A percentile compares a stretch with the other conserved stretches of the same genome.
phyloP scores from a whole-genome alignment of 2,329 filamentous ascomycete species.

The Penicillium sp. region DNA sequence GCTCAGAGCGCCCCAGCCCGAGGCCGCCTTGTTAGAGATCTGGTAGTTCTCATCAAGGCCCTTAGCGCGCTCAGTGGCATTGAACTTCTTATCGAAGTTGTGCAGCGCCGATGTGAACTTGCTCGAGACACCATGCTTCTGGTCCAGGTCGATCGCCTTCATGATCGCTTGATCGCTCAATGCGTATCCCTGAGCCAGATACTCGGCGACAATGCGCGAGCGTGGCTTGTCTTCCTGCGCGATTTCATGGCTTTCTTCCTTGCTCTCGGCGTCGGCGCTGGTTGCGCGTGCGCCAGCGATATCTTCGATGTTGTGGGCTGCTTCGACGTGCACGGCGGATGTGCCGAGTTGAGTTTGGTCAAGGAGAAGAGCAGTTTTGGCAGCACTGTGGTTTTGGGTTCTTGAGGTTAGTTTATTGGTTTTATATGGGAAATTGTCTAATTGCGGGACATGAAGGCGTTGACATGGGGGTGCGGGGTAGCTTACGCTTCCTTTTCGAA shows the following conservation, averaged over 20 bases:
- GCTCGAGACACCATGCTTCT: conserved; percentile 79
- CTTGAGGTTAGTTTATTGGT: background rate
- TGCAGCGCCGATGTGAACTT: conserved; percentile 76
- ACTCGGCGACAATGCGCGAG: conserved; percentile 89
- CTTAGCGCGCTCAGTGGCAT: conserved; percentile 82
- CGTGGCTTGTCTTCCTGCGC: conserved; percentile 96
- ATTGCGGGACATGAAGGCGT: conserved; percentile 7
- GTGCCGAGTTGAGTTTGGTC: conserved; percentile 92
- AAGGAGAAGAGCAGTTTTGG: conserved; percentile 93
- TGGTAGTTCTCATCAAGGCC: conserved; percentile 82
- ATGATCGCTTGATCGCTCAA: conserved; percentile 76
- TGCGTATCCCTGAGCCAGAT: conserved; percentile 90
- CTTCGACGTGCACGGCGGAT: conserved; percentile 72
- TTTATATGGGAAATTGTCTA: background rate
- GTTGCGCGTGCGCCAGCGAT: conserved; percentile 60
- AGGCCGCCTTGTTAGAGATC: conserved; percentile 70
- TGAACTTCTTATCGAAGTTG: conserved; percentile 79
- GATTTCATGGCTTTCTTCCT: conserved; percentile 65
- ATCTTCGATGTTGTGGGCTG: conserved; percentile 66
- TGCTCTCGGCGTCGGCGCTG: conserved; percentile 55
- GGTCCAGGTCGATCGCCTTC: conserved; percentile 80
- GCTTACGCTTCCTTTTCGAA: conserved; percentile 87
- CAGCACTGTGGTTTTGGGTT: conserved; percentile 54
- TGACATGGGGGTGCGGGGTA: conserved; percentile 28
- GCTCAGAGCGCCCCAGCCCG: conserved; percentile 65